Evolutionary conservation across 306 rosid genomes (phyloP), one percentile per base, ranked within the genome.

Genomic region (Hippophae tibetana): DNA sequence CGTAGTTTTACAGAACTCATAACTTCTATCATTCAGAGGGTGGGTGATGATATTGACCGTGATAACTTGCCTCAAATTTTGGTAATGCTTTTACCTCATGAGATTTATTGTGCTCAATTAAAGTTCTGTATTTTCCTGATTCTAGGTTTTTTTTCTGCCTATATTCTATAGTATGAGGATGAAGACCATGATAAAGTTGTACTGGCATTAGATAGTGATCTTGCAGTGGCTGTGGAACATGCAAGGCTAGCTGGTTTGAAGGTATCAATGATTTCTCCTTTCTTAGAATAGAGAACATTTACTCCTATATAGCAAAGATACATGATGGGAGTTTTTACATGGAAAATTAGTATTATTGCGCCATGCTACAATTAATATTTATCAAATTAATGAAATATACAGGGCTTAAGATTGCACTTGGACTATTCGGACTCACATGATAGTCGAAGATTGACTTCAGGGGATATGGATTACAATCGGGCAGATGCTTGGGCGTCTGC

Each of bases 401-500:
- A 93, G 99, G 95, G 94, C 47, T 71, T 93, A 85, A 80, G 85
- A 71, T 76, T 93, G 87, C 89, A 89, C 75, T 77, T 93, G 68
- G 99, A 93, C 58, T 89, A 79, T 73, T 69, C 94, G 11, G 87
- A 85, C 69, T 68, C 67, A 47, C 38, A 7, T 6, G 74, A 53
- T 67, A 73, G 58, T 65, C 70, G 46, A 52, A 66, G 66, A 41
- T 52, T 79, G 7, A 31, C 52, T 70, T 65, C 64, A 13, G 73
- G 78, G 61, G 51, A 42, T 52, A 4, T 62, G 76, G 87, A 75
- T 43, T 73, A 56, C 72, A 85, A 74, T 23, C 57, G 66, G 26
- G 58, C 80, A 55, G 88, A 87, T 64, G 78, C 82, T 60, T 70
- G 90, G 94, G 72, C 82, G 41, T 75, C 90, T 0, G 83, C 90